Conservation (phyloP, 2,329 filamentous ascomycete species). For the Bertia moriformis region DNA sequence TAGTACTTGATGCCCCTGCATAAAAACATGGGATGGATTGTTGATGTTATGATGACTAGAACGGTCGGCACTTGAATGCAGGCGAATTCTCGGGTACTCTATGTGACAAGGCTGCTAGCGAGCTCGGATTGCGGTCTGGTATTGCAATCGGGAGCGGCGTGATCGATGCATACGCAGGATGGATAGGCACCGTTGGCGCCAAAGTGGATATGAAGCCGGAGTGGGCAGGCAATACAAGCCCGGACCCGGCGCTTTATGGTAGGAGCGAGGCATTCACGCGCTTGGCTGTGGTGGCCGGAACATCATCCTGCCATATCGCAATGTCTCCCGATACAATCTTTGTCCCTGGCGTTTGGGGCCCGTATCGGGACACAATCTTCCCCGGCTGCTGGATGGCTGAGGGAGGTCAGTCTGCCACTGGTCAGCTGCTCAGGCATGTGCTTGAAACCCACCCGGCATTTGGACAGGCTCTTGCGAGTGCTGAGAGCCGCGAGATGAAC, state of each 20-base stretch:
- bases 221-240: slow-evolving; percentile 57
- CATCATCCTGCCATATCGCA: slow-evolving; percentile 91
- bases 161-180: slow-evolving; percentile 95
- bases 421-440: slow-evolving; percentile 84
- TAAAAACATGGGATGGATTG: too few species aligned
- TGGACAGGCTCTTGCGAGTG: slow-evolving; percentile 62
- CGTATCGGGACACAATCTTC: slow-evolving; percentile 84
- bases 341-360: slow-evolving; percentile 90
- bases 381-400: slow-evolving; percentile 94
- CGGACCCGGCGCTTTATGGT: too few species aligned
- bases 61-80: slow-evolving; percentile 78
- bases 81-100: slow-evolving; percentile 80
- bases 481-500: slow-evolving; percentile 70
- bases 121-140: slow-evolving; percentile 72
- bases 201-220: slow-evolving; percentile 71
- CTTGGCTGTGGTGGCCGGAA: slow-evolving; percentile 89
- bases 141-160: slow-evolving; percentile 92
- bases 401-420: slow-evolving; percentile 89
- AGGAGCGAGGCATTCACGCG: slow-evolving; percentile 85
- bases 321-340: slow-evolving; percentile 91
- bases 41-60: too few species aligned
- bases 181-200: slow-evolving; percentile 97
- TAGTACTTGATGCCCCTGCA: slow-evolving; percentile 44
- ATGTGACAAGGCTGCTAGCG: slow-evolving; percentile 66
- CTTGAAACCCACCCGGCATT: slow-evolving; percentile 90